Conservation (phyloP, 176 grass and related monocot genomes). For the Avena atlantica region DNA sequence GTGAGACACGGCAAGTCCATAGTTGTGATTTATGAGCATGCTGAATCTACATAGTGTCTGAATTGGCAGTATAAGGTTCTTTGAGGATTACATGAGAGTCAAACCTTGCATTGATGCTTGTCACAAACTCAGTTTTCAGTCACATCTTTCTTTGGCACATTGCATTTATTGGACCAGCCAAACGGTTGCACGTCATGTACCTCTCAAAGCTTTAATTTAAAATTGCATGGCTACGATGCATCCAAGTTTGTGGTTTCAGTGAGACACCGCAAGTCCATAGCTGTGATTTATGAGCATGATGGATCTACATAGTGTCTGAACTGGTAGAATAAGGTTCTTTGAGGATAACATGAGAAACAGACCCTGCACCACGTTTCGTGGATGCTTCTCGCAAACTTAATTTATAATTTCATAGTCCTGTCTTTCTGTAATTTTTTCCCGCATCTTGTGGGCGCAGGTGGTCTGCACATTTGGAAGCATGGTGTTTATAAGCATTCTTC, state of each 20-base stretch:
- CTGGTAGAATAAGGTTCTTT: slow-evolving; percentile 2
- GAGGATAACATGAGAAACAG: neutral
- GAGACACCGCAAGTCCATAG: neutral
- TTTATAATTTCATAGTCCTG: neutral
- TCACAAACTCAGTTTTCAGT: neutral
- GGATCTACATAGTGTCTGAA: neutral
- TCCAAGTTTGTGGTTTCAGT: neutral
- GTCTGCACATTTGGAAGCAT: slow-evolving; percentile 96
- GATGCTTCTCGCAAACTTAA: neutral
- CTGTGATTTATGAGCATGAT: neutral
- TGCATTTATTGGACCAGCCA: neutral
- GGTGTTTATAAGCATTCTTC: slow-evolving; percentile 85
- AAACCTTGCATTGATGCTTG: neutral
- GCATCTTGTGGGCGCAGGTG: slow-evolving; percentile 53
- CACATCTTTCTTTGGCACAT: too few species aligned
- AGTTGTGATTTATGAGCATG: neutral
- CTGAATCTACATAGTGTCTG: neutral
- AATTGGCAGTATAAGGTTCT: slow-evolving; percentile 3
- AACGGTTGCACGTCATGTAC: slow-evolving; percentile 26
- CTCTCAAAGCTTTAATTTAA: slow-evolving; percentile 14
- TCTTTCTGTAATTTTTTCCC: neutral
- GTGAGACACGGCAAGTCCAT: neutral
- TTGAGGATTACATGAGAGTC: neutral
- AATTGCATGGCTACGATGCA: neutral
- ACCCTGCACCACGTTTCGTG: neutral